Evolutionary conservation across 1,139 yeast genomes (phyloP).

Genomic region (Debaryomycetaceae sp.): DNA sequence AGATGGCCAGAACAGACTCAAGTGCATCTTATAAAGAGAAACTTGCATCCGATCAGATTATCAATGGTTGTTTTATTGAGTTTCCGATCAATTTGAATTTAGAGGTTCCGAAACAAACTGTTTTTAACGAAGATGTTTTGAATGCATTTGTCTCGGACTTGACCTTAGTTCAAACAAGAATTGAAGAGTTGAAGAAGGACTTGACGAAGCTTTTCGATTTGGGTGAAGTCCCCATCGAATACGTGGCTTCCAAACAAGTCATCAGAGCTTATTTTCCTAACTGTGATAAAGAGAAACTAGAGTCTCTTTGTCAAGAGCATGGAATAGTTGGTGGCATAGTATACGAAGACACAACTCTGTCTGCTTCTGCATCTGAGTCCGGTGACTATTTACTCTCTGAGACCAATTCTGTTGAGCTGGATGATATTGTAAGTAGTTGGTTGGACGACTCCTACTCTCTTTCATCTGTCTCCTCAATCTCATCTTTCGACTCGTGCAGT

Average conservation of each 20-base stretch:
- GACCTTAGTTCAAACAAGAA: constrained; percentile 28
- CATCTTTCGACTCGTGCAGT: constrained; percentile 14
- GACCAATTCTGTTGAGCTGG: constrained; percentile 8
- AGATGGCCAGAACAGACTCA: constrained; percentile 33
- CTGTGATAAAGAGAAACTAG: constrained; percentile 50
- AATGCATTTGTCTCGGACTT: constrained; percentile 37
- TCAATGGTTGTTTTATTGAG: constrained; percentile 50
- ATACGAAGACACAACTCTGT: constrained; percentile 21
- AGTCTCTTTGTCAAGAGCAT: constrained; percentile 46
- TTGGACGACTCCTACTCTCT: constrained; percentile 10
- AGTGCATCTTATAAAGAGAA: constrained; percentile 20
- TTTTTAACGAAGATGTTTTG: constrained; percentile 47
- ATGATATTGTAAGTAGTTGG: constrained; percentile 24
- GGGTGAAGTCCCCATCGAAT: constrained; percentile 51
- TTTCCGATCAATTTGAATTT: constrained; percentile 41
- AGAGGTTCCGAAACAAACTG: constrained; percentile 47
- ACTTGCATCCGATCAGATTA: constrained; percentile 9
- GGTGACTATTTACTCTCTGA: constrained; percentile 3
- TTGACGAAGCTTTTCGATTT: constrained; percentile 39
- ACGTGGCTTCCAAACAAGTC: constrained; percentile 27
- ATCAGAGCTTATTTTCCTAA: constrained; percentile 58
- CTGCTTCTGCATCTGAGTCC: constrained; percentile 1
- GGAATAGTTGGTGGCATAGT: constrained; percentile 51
- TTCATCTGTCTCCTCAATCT: constrained; percentile 10
- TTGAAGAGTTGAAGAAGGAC: constrained; percentile 34